These are phyloP conservation scores for Hypoxylon fragiforme DNA, from an alignment of 495 filamentous ascomycete species.

Conservation along the genomic window DNA sequence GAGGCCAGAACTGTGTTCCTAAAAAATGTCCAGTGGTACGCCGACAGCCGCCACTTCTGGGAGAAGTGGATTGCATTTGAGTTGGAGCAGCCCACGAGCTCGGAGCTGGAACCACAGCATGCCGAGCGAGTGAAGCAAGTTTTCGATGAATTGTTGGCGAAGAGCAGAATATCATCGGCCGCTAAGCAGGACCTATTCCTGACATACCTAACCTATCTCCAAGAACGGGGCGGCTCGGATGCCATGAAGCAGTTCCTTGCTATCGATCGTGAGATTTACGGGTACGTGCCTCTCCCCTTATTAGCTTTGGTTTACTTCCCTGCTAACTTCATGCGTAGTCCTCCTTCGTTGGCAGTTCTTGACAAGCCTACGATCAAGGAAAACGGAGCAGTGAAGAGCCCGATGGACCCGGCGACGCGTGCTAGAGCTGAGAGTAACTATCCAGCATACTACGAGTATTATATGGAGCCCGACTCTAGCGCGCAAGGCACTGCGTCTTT, in stretches of 20 bases:
- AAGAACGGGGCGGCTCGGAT: slow-evolving; percentile 80
- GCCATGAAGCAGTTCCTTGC: slow-evolving; percentile 83
- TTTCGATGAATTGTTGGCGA: slow-evolving; percentile 72
- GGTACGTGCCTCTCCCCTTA: slow-evolving; percentile 53
- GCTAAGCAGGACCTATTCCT: slow-evolving; percentile 77
- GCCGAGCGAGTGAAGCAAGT: slow-evolving; percentile 78
- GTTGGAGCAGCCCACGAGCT: slow-evolving; percentile 78
- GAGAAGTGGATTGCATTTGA: slow-evolving; percentile 87
- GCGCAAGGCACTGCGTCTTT: slow-evolving; percentile 48
- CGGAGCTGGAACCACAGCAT: slow-evolving; percentile 64
- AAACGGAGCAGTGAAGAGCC: slow-evolving; percentile 60
- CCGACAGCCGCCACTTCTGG: slow-evolving; percentile 91
- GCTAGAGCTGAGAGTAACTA: slow-evolving; percentile 66
- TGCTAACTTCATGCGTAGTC: slow-evolving; percentile 42
- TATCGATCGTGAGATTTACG: slow-evolving; percentile 85
- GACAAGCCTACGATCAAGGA: slow-evolving; percentile 58
- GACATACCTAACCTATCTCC: slow-evolving; percentile 81
- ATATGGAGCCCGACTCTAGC: slow-evolving; percentile 52
- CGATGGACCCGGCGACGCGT: slow-evolving; percentile 65
- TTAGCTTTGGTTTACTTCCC: background rate
- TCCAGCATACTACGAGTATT: slow-evolving; percentile 66
- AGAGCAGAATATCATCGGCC: slow-evolving; percentile 68
- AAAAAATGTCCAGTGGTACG: slow-evolving; percentile 81
- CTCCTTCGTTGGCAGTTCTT: slow-evolving; percentile 52
- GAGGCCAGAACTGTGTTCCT: slow-evolving; percentile 86